These are phyloP conservation scores for Ustilago curta DNA, from an alignment of 1,284 basidiomycete species.

Conservation along the genomic window DNA sequence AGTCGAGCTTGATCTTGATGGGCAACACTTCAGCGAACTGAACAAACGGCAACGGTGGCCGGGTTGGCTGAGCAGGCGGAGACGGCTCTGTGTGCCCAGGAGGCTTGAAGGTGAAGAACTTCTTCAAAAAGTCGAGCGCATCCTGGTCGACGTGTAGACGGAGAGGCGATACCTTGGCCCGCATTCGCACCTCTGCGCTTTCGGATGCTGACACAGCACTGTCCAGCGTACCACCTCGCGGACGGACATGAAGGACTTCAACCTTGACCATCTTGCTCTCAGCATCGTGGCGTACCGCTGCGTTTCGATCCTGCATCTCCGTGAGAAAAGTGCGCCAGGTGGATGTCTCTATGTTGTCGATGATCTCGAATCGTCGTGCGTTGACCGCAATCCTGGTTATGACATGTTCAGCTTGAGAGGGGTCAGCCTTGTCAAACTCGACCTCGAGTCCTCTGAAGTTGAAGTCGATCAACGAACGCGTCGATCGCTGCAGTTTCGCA, in stretches of 20 bases:
- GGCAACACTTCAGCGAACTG: slow-evolving; percentile 89
- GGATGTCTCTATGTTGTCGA: slow-evolving; percentile 97
- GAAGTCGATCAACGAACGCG: slow-evolving; percentile 85
- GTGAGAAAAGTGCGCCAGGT: slow-evolving; percentile 98
- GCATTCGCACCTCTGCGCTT: slow-evolving; percentile 78
- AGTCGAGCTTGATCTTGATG: slow-evolving; percentile 87
- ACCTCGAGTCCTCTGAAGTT: slow-evolving; percentile 77
- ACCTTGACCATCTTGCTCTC: slow-evolving; percentile 92
- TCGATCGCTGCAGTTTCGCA: slow-evolving; percentile 80
- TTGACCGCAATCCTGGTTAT: slow-evolving; percentile 51
- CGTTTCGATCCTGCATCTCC: slow-evolving; percentile 43
- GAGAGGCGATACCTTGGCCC: slow-evolving; percentile 75
- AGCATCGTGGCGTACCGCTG: slow-evolving; percentile 78
- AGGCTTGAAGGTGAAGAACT: slow-evolving; percentile 87
- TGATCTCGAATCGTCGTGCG: slow-evolving; percentile 79
- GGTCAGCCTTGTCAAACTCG: slow-evolving; percentile 57
- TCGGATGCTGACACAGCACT: neutral
- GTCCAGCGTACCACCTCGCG: slow-evolving; percentile 69
- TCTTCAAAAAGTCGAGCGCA: slow-evolving; percentile 96
- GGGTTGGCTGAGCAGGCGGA: neutral
- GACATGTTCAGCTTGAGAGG: slow-evolving; percentile 29
- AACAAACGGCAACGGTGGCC: slow-evolving; percentile 35
- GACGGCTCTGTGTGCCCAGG: slow-evolving; percentile 64
- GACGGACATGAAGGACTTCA: slow-evolving; percentile 73
- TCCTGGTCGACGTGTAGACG: slow-evolving; percentile 97